Conservation (phyloP, 2,329 filamentous ascomycete genomes). For the Gliomastix tumulicola region DNA sequence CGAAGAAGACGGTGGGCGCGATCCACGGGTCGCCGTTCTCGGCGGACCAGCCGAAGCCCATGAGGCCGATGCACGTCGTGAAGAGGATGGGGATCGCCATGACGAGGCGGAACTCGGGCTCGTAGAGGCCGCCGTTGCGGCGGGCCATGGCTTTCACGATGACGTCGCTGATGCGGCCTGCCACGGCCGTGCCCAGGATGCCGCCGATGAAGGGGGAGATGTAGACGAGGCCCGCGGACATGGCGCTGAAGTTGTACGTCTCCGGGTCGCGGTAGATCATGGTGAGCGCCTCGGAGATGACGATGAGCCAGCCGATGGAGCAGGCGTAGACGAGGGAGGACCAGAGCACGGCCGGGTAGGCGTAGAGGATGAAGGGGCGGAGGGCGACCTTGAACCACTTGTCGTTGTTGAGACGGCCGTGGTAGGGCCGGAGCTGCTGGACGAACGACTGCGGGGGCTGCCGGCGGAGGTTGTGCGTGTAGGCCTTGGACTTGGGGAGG, state of each 20-base stretch:
- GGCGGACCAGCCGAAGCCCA: slow-evolving; percentile 95
- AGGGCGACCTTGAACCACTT: slow-evolving; percentile 72
- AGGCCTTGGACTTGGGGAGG: slow-evolving; percentile 36
- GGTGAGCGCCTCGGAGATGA: slow-evolving; percentile 81
- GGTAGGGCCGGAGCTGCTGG: slow-evolving; percentile 69
- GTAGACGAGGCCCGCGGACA: slow-evolving; percentile 82
- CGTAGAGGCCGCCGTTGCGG: slow-evolving; percentile 87
- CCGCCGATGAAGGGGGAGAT: slow-evolving; percentile 85
- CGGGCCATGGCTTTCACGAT: slow-evolving; percentile 77
- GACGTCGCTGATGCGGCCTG: slow-evolving; percentile 79
- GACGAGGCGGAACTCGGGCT: slow-evolving; percentile 85
- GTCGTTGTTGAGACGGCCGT: slow-evolving; percentile 71
- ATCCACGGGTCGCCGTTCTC: slow-evolving; percentile 73
- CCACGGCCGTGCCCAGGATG: slow-evolving; percentile 84
- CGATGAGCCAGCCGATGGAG: slow-evolving; percentile 91
- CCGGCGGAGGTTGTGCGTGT: slow-evolving; percentile 64
- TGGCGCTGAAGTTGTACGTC: slow-evolving; percentile 72
- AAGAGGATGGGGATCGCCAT: slow-evolving; percentile 79
- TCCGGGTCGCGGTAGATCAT: slow-evolving; percentile 65
- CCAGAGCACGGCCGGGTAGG: slow-evolving; percentile 88
- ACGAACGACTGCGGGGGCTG: slow-evolving; percentile 63
- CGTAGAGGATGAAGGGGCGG: slow-evolving; percentile 78
- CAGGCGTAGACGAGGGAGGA: slow-evolving; percentile 77
- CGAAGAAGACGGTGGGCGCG: slow-evolving; percentile 89
- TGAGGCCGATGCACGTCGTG: slow-evolving; percentile 75